Percentiles rank a stretch among this genome's conserved stretches.
These are phyloP conservation scores for Grosmannia huntii DNA, from an alignment of 2,329 filamentous ascomycete genomes.

Conservation along the genomic window DNA sequence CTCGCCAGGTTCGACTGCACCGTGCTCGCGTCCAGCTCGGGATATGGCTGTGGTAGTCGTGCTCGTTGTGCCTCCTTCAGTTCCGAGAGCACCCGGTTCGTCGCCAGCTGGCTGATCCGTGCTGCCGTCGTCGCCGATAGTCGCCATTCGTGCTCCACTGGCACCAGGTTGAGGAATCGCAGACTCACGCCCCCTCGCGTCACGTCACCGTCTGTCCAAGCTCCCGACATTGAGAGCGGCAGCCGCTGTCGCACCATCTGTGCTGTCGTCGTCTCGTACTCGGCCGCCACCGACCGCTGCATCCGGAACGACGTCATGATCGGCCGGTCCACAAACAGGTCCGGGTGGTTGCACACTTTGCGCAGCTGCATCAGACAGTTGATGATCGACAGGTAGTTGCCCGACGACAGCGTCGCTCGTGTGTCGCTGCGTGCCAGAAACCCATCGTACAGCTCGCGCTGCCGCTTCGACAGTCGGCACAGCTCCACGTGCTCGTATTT, in stretches of 20 bases:
- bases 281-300: slow-evolving; percentile 60
- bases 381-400: slow-evolving; percentile 96
- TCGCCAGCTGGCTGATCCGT: slow-evolving; percentile 52
- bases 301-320: slow-evolving; percentile 97
- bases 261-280: slow-evolving; percentile 58
- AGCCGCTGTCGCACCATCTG: slow-evolving; percentile 54
- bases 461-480: slow-evolving; percentile 87
- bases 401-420: slow-evolving; percentile 73
- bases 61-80: slow-evolving; percentile 58
- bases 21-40: slow-evolving; percentile 49
- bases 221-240: slow-evolving; percentile 25
- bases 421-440: slow-evolving; percentile 88
- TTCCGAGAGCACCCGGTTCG: slow-evolving; percentile 55
- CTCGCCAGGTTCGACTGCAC: slow-evolving; percentile 58
- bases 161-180: slow-evolving; percentile 67
- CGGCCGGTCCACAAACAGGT: slow-evolving; percentile 87
- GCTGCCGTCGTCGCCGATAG: slow-evolving; percentile 45
- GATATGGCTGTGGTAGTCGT: slow-evolving; percentile 42
- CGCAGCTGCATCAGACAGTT: slow-evolving; percentile 95
- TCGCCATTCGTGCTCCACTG: slow-evolving; percentile 54
- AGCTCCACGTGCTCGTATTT: slow-evolving; percentile 98
- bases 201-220: background rate
- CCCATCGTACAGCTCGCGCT: slow-evolving; percentile 90
- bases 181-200: slow-evolving; percentile 46
- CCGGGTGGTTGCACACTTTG: slow-evolving; percentile 97